Evolutionary conservation across 2,329 filamentous ascomycete species (phyloP).

Genomic region (Ophiocordyceps unilateralis): DNA sequence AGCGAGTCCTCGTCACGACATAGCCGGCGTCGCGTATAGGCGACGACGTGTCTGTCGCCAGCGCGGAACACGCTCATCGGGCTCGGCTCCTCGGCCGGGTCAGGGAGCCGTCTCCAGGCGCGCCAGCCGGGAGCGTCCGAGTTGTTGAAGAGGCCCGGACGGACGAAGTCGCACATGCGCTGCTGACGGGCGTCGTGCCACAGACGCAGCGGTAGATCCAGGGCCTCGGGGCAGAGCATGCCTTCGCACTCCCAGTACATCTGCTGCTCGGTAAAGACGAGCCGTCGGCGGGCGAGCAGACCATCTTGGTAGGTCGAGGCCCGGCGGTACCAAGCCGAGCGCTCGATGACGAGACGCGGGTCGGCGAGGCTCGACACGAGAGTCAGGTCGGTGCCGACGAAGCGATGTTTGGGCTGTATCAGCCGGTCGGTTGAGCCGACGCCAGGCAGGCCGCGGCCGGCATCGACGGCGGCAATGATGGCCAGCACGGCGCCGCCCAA

Average conservation of each 20-base stretch:
- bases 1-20: constrained; percentile 16
- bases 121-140: constrained; percentile 19
- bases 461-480: constrained; percentile 20
- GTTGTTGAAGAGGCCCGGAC: constrained; percentile 17
- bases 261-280: constrained; percentile 21
- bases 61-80: constrained; percentile 19
- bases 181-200: constrained; percentile 15
- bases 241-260: constrained; percentile 22
- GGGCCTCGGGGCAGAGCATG: constrained; percentile 18
- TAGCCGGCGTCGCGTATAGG: constrained; percentile 13
- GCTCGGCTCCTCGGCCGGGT: constrained; percentile 12
- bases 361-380: constrained; percentile 16
- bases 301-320: constrained; percentile 24
- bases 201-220: constrained; percentile 13
- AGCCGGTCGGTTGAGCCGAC: constrained; percentile 11
- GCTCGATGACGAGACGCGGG: constrained; percentile 11
- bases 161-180: constrained; percentile 18
- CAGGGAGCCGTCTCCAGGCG: constrained; percentile 14
- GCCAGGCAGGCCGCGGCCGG: constrained; percentile 17
- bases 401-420: constrained; percentile 14
- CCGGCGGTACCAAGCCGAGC: constrained; percentile 16
- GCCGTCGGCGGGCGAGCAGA: constrained; percentile 16
- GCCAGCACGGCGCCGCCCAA: constrained; percentile 17
- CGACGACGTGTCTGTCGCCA: constrained; percentile 14
- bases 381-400: constrained; percentile 13